Evolutionary conservation across 176 grass and related monocot genomes (phyloP), one percentile per base, ranked within the genome.

Genomic region (Oryza brachyantha): DNA sequence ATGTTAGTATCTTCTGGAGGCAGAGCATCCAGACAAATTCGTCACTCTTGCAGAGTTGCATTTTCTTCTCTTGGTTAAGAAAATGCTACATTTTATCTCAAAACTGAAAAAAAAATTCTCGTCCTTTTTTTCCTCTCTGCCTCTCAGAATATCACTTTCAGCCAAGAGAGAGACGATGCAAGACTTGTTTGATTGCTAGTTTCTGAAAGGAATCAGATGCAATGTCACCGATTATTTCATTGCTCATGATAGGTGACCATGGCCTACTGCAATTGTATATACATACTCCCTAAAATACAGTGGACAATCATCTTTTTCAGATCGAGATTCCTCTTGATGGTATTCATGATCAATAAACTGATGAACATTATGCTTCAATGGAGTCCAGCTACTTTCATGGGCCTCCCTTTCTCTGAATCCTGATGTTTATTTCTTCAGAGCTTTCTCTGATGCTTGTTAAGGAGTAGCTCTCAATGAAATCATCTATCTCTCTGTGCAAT

Each of bases 281-380:
- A 39, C 5, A 35, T 27, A 61, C 73, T 57, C 52, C 52, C 52
- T 24, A 24, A 57, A 57, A 41, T 26, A 75, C 73, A 75, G 16
- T 29, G 7, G 13, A 57, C 21, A 11, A 57, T 57, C 52, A 24
- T n/a, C 52, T 57, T 57, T 24, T 24, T 70, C 25, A 7, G 22
- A 8, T 62, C 40, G 39, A 81, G 68, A 63, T 81, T 45, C 68
- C 28, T 46, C 29, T 81, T 46, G 40, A 14, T 48, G 38, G 27
- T 38, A 13, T 37, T 61, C 67, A 19, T 24, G 7, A 36, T 81
- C 63, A 50, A 73, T 73, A 1, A 57, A 57, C 52, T 57, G 52
- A 57, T 57, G 52, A 57, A 24, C 19, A 24, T 10, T 24, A 57
- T 24, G 5, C 52, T 55, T 19, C 21, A 57, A 57, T 57, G 52